Base-by-base conservation (phyloP, 495 filamentous ascomycete genomes). In the Chaetomidium leptoderma region DNA sequence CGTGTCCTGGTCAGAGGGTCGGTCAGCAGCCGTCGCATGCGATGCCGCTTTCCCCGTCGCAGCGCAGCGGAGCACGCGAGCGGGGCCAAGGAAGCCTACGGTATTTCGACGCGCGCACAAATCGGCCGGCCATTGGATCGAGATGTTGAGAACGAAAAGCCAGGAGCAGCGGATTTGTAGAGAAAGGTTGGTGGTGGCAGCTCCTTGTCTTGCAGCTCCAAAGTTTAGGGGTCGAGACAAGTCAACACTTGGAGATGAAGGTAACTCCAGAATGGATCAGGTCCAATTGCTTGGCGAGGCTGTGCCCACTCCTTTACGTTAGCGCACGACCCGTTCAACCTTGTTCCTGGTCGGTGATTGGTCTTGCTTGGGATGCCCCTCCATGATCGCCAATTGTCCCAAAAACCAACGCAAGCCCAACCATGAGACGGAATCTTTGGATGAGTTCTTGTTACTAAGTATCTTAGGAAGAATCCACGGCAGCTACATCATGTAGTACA, bases 91-190 rank as follows among this genome's bases (percentile, higher is more conserved):
- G 39, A 33, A 16, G 61, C 92, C 80, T 78, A 97, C 95, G 91
- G 78, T 97, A 98, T 75, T 98, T 98, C 66, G 92, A 97, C 72
- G 91, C 86, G 77, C 93, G 87, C 74, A 97, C 95, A 76, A 98
- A 98, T 73, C 93, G 90, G 71, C 91, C 91, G 71, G 92, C 85
- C 93, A 98, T 98, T 67, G 61, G 63, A 64, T 59, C 33, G 33
- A n/a, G 21, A 7, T 47, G 42, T 21, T 39, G 9, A 10, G 16
- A 11, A 43, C 4, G 24, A 24, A 23, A 47, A 27, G 19, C 30
- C 35, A 51, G 27, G 40, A 26, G 14, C n/a, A 33, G 19, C 35
- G 5, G 47, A 37, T 14, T 46, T 24, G 40, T 9, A 39, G 26
- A 37, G 27, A 42, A 16, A 35, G 17, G 27, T 14, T 17, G 21